These are phyloP conservation scores for Trichosporon faecale DNA, from an alignment of 1,284 basidiomycete genomes.

Conservation along the genomic window DNA sequence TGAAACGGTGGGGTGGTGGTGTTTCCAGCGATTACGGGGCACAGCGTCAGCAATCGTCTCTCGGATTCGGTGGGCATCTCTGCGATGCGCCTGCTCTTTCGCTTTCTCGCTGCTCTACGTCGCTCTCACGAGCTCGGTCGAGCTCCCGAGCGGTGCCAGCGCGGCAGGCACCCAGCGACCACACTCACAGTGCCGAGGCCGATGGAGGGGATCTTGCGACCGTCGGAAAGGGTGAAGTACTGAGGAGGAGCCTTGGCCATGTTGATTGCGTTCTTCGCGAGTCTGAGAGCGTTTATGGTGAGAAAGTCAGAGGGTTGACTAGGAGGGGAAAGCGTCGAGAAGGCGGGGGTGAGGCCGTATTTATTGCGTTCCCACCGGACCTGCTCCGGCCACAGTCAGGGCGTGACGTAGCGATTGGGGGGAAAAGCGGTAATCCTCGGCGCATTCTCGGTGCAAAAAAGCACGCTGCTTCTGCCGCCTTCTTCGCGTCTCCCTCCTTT, in stretches of 20 bases:
- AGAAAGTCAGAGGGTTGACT: background rate
- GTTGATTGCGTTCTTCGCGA: background rate
- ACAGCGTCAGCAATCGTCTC: background rate
- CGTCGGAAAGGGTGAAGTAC: constrained; percentile 49
- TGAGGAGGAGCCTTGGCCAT: constrained; percentile 12
- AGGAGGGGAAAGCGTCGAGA: background rate
- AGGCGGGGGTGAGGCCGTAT: background rate
- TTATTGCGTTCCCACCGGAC: background rate
- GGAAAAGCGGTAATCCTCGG: background rate
- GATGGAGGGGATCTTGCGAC: constrained; percentile 50
- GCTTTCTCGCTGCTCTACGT: too few relatives aligned
- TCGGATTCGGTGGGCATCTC: too few relatives aligned
- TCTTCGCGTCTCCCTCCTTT: background rate
- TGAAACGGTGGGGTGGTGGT: background rate
- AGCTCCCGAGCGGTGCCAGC: background rate
- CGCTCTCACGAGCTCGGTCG: too few relatives aligned
- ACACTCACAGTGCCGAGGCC: constrained; percentile 56
- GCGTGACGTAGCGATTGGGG: background rate
- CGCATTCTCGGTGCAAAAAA: background rate
- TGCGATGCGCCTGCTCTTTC: too few relatives aligned
- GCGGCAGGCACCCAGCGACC: too few relatives aligned
- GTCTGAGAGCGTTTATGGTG: background rate
- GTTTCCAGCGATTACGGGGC: background rate
- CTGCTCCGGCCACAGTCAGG: background rate
- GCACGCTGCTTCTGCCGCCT: background rate